Conservation (phyloP, 495 filamentous ascomycete genomes). For the Talaromyces liani region DNA sequence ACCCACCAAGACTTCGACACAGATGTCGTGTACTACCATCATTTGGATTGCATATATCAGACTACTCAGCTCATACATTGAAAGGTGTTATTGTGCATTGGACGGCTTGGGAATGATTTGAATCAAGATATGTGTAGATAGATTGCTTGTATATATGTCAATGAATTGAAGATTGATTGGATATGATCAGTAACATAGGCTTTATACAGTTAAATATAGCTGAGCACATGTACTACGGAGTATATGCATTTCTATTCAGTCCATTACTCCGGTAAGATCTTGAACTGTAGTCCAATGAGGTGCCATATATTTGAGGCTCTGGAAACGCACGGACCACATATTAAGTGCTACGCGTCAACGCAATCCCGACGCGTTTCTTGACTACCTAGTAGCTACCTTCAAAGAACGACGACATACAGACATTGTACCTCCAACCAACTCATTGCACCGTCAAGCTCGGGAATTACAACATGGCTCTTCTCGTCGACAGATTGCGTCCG, state of each 20-base stretch:
- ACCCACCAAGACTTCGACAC: background rate
- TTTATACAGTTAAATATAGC: no score
- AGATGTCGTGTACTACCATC: background rate
- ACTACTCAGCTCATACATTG: constrained; percentile 7
- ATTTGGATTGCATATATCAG: constrained; percentile 7
- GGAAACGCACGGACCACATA: constrained; percentile 28
- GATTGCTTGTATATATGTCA: background rate
- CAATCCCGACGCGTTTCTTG: constrained; percentile 32
- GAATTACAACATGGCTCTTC: constrained; percentile 53
- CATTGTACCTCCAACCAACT: background rate
- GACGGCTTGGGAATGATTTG: background rate
- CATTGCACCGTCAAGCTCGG: background rate
- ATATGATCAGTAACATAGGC: background rate
- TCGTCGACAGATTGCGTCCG: constrained; percentile 94
- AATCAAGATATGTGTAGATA: background rate
- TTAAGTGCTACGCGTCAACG: constrained; percentile 34
- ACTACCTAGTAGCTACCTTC: background rate
- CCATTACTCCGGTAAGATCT: background rate
- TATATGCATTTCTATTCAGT: no score
- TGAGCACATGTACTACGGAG: no score
- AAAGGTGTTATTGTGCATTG: constrained; percentile 3
- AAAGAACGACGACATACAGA: background rate
- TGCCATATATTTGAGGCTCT: background rate
- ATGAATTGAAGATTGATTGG: background rate
- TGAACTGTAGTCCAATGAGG: background rate